Evolutionary conservation across 768 basidiomycete species (phyloP), one percentile per base, ranked within the genome.

Genomic region (Ramaria sp.): DNA sequence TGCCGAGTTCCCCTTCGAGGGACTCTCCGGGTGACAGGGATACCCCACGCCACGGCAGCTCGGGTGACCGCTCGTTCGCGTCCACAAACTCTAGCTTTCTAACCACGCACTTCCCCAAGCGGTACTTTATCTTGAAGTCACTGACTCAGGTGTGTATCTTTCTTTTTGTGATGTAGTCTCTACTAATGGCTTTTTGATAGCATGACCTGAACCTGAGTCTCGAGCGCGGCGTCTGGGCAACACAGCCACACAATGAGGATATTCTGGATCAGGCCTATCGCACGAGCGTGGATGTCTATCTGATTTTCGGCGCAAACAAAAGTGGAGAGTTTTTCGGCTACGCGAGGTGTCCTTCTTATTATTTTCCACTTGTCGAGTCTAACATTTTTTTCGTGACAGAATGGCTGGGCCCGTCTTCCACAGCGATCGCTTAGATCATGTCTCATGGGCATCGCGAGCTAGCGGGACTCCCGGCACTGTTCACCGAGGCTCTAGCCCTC

Each of bases 281-380:
- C n/a, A 96, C 91, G 2, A 86, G 86, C 60, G 78, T 80, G 61
- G 88, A 94, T 24, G 94, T 97, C 3, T 88, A 77, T 64, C 77
- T 97, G 45, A 83, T 98, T 57, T 97, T 97, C 63, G 81, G 92
- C 37, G 95, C 89, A 17, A 97, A 97, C 71, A 91, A 87, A 67
- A 88, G 87, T 57, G 92, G 95, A 37, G 91, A 91, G 68, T 98
- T 96, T 66, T 96, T 87, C 64, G 94, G 94, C 20, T 94, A 90
- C 66, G 93, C 91, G 11, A 82, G 78, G 83, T 91, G 60, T 64
- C 49, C 31, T 47, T 45, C 7, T 13, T 59, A 33, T 7, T 58
- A 22, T 37, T 7, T 15, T 20, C 24, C 17, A 54, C 20, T 13
- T 15, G 20, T 45, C 34, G 43, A 31, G n/a, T 19, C 38, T 34